These are phyloP conservation scores for Passalora sequoiae DNA, from an alignment of 2,329 filamentous ascomycete species.

Conservation along the genomic window DNA sequence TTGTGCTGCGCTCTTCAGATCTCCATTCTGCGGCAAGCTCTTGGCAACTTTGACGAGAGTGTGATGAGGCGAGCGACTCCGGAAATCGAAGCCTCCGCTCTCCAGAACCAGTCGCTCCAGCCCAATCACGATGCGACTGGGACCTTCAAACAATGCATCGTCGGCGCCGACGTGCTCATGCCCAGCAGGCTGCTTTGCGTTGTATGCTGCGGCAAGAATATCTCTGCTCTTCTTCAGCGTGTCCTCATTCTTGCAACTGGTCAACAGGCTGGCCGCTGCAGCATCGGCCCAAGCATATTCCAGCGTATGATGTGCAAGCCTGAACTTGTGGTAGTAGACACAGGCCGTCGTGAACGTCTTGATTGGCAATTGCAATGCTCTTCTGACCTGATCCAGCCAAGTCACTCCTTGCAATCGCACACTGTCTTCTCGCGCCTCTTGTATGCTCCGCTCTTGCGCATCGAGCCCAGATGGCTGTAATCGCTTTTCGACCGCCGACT, in stretches of 20 bases:
- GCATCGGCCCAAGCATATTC: slow-evolving; percentile 82
- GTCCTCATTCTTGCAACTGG: slow-evolving; percentile 95
- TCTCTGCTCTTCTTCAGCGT: slow-evolving; percentile 95
- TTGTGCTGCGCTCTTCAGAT: slow-evolving; percentile 30
- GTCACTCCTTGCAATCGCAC: slow-evolving; percentile 80
- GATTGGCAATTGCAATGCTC: slow-evolving; percentile 76
- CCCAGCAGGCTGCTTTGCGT: slow-evolving; percentile 62
- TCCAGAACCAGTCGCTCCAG: slow-evolving; percentile 91
- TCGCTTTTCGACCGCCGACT: slow-evolving; percentile 71
- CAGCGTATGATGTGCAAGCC: slow-evolving; percentile 74
- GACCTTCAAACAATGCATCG: slow-evolving; percentile 75
- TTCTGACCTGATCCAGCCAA: slow-evolving; percentile 80
- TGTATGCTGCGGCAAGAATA: slow-evolving; percentile 85
- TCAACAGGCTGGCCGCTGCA: slow-evolving; percentile 79
- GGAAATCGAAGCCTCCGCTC: slow-evolving; percentile 88
- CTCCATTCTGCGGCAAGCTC: slow-evolving; percentile 44
- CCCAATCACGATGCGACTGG: slow-evolving; percentile 76
- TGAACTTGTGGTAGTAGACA: slow-evolving; percentile 90
- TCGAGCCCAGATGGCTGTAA: slow-evolving; percentile 57
- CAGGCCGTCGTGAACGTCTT: slow-evolving; percentile 89
- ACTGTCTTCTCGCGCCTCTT: slow-evolving; percentile 65
- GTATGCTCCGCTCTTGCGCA: slow-evolving; percentile 53
- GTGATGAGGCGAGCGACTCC: slow-evolving; percentile 80
- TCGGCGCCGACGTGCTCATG: slow-evolving; percentile 69
- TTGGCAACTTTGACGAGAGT: slow-evolving; percentile 67